A percentile compares a stretch with the other conserved stretches of the same genome.
Conservation (phyloP, 805 yeast genomes). For the Candida ipomoeae region DNA sequence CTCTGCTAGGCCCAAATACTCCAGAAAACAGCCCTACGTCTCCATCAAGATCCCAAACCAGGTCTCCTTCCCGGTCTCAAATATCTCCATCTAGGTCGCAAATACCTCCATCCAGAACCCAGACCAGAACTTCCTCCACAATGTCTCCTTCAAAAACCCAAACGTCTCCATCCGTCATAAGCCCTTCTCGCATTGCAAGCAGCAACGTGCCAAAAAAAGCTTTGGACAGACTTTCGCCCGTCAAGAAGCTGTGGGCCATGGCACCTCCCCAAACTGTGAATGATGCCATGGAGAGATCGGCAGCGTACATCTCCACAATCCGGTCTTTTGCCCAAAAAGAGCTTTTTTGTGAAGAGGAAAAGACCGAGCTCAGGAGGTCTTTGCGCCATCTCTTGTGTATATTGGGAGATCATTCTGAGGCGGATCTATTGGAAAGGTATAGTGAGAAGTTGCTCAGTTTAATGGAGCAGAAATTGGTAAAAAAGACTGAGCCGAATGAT, state of each 20-base stretch:
- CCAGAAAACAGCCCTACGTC: background rate
- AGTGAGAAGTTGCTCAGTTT: constrained; percentile 32
- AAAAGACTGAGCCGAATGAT: background rate
- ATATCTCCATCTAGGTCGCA: background rate
- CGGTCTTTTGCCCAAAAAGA: constrained; percentile 13
- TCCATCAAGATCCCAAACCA: constrained; percentile 5
- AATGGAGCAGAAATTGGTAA: background rate
- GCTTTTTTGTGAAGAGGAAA: constrained; percentile 13
- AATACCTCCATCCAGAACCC: background rate
- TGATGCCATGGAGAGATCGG: constrained; percentile 14
- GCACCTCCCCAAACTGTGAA: background rate
- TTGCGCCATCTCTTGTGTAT: constrained; percentile 18
- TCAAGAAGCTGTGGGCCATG: background rate
- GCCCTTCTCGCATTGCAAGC: background rate
- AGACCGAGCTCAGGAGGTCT: constrained; percentile 16
- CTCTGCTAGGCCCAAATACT: background rate
- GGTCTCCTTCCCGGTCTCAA: constrained; percentile 8
- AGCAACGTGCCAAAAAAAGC: background rate
- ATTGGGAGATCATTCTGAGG: constrained; percentile 14
- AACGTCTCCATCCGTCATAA: background rate
- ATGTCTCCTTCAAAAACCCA: background rate
- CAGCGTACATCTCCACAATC: constrained; percentile 13
- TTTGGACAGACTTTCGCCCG: background rate
- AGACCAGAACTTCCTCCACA: too few relatives aligned
- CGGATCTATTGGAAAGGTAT: constrained; percentile 32